Evolutionary conservation across 768 basidiomycete genomes (phyloP).

Genomic region (Scleroderma bovista): DNA sequence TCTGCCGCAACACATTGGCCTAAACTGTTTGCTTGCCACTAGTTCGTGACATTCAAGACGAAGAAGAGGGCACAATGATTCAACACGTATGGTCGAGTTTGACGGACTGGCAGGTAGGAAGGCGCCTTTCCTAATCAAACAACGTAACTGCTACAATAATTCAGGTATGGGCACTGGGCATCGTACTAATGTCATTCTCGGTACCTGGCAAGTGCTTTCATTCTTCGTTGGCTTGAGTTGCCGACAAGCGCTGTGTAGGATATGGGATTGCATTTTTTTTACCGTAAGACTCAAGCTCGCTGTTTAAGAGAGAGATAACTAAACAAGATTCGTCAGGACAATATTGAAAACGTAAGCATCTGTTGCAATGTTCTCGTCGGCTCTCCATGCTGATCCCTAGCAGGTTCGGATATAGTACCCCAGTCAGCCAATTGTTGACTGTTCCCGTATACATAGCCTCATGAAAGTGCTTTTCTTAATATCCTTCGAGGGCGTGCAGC

Average conservation of each 20-base stretch:
- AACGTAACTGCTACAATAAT: neutral
- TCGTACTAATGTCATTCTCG: slow-evolving; percentile 54
- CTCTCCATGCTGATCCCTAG: neutral
- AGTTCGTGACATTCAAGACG: slow-evolving; percentile 64
- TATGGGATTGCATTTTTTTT: slow-evolving; percentile 69
- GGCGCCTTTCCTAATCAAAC: neutral
- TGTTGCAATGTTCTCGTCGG: neutral
- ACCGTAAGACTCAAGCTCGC: slow-evolving; percentile 41
- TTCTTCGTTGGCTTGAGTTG: neutral
- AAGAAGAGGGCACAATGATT: slow-evolving; percentile 52
- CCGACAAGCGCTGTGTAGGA: slow-evolving; percentile 31
- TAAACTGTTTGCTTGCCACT: neutral
- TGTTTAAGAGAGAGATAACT: neutral
- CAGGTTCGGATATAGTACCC: slow-evolving; percentile 51
- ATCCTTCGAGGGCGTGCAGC: neutral
- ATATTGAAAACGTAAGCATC: neutral
- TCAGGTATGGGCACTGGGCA: slow-evolving; percentile 1
- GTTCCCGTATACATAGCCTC: slow-evolving; percentile 60
- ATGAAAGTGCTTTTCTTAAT: slow-evolving; percentile 34
- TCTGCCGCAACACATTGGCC: neutral
- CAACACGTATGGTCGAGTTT: slow-evolving; percentile 48
- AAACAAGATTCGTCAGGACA: neutral
- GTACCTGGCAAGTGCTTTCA: slow-evolving; percentile 46
- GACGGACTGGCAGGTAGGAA: slow-evolving; percentile 52
- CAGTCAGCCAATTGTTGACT: slow-evolving; percentile 58